These are phyloP conservation scores for Platismatia glauca DNA, from an alignment of 495 filamentous ascomycete genomes.

Conservation along the genomic window DNA sequence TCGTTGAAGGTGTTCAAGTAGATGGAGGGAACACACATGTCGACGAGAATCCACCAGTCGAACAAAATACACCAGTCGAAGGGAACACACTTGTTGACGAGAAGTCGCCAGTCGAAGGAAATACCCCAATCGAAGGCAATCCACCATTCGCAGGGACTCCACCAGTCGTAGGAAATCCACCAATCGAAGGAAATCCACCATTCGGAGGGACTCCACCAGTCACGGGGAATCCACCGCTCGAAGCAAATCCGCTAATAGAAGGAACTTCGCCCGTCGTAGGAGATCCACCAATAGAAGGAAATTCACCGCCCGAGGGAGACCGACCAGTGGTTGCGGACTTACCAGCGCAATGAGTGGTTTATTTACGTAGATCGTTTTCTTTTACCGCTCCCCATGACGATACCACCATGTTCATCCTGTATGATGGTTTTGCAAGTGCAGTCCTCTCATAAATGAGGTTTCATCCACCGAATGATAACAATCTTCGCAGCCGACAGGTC, in stretches of 20 bases:
- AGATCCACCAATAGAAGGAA: not conserved
- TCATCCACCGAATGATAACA: not conserved
- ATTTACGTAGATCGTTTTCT: not conserved
- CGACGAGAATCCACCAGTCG: not conserved
- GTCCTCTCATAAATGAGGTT: not conserved
- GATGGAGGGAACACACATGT: not conserved
- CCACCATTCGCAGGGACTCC: not conserved
- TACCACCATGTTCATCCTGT: not conserved
- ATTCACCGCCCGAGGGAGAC: not conserved
- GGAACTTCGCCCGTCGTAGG: not conserved
- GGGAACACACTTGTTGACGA: not conserved
- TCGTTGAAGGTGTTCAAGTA: not conserved
- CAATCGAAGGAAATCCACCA: not conserved
- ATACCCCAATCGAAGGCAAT: not conserved
- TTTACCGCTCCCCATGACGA: no score
- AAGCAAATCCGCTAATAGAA: not conserved
- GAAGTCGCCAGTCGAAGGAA: not conserved
- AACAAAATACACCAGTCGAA: not conserved
- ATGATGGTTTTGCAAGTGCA: not conserved
- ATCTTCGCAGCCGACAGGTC: not conserved
- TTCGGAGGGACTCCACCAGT: not conserved
- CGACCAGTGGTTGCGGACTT: not conserved
- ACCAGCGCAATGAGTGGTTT: not conserved
- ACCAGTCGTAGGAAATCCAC: not conserved
- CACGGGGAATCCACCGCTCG: not conserved